Conservation (phyloP, 2,329 filamentous ascomycete species). For the Paramyrothecium roridum region DNA sequence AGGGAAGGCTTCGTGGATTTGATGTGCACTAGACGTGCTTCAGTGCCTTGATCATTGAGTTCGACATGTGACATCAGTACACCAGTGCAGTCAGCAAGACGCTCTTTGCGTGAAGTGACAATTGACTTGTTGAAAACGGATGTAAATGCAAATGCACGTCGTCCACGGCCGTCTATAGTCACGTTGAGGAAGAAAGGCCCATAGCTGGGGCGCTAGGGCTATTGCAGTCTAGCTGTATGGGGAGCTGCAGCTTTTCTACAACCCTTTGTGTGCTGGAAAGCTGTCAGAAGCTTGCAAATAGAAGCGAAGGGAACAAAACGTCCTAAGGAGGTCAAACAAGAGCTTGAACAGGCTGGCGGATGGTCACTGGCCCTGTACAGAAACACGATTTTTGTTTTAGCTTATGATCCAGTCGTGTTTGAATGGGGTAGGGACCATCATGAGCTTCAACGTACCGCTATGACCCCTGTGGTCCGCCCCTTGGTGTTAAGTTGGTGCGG, state of each 20-base stretch:
- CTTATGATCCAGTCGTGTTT: too few relatives aligned
- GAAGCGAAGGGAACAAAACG: not conserved
- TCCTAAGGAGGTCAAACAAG: not conserved
- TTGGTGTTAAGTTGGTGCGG: too few relatives aligned
- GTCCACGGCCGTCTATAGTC: slow-evolving; percentile 18
- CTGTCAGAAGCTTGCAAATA: not conserved
- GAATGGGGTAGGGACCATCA: too few relatives aligned
- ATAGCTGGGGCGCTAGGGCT: slow-evolving; percentile 19
- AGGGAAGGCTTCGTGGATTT: not conserved
- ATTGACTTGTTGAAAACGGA: slow-evolving; percentile 21
- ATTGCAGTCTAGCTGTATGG: slow-evolving; percentile 20
- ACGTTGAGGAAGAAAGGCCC: slow-evolving; percentile 21
- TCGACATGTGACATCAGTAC: slow-evolving; percentile 22
- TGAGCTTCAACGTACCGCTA: too few relatives aligned
- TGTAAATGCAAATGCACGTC: slow-evolving; percentile 19
- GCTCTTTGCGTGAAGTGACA: slow-evolving; percentile 12
- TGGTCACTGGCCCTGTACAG: not conserved
- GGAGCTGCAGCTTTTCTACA: slow-evolving; percentile 20
- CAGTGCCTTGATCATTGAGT: slow-evolving; percentile 2
- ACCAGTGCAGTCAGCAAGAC: slow-evolving; percentile 25
- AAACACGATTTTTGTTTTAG: too few relatives aligned
- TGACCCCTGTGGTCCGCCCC: too few relatives aligned
- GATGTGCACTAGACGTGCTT: not conserved
- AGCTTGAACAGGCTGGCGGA: not conserved
- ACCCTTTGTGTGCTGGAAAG: slow-evolving; percentile 16